A percentile compares a stretch with the other conserved stretches of the same genome.
These are phyloP conservation scores for Medicago truncatula DNA, from an alignment of 306 rosid genomes.

Conservation along the genomic window MtrunA17r5.0-ANR NC_053042.1:54780501-54781000, in stretches of 20 bases:
- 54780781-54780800: background rate
- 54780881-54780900: no score
- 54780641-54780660: background rate
- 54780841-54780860: no score
- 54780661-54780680: background rate
- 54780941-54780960: no score
- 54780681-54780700: background rate
- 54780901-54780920: no score
- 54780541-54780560: slow-evolving; percentile 90
- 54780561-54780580: slow-evolving; percentile 67
- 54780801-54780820: background rate
- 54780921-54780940: no score
- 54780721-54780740: background rate
- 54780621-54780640: background rate
- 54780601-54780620: background rate
- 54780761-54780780: no score
- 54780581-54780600: slow-evolving; percentile 28
- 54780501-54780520: slow-evolving; percentile 48
- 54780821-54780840: background rate
- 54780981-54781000: no score
- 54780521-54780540: slow-evolving; percentile 71
- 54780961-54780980: no score
- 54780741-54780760: no score
- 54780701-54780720: background rate
- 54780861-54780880: no score